Evolutionary conservation across 805 yeast species (phyloP).

Genomic region (Zygosaccharomyces bisporus): DNA sequence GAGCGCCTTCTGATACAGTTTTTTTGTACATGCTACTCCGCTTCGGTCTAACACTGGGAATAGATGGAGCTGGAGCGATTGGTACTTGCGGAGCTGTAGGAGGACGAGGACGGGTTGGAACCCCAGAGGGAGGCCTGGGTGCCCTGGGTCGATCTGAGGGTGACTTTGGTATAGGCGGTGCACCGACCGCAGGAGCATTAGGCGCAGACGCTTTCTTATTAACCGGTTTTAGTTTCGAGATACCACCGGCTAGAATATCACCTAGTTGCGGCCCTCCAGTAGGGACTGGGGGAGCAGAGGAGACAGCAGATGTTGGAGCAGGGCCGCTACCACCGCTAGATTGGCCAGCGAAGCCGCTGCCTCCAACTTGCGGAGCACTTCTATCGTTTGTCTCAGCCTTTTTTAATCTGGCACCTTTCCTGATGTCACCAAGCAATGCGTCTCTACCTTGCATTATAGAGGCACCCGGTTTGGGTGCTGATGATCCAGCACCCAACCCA

Average conservation of each 20-base stretch:
- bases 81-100: constrained; percentile 19
- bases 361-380: constrained; percentile 53
- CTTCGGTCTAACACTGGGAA: constrained; percentile 13
- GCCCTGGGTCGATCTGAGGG: constrained; percentile 26
- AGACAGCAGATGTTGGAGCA: constrained; percentile 18
- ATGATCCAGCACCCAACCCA: constrained; percentile 34
- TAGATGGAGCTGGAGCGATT: constrained; percentile 11
- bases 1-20: constrained; percentile 12
- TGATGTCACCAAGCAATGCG: constrained; percentile 75
- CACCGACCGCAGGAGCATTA: constrained; percentile 33
- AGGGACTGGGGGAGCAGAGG: constrained; percentile 32
- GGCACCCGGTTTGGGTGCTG: constrained; percentile 34
- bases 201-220: constrained; percentile 33
- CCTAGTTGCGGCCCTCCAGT: constrained; percentile 35
- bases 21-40: constrained; percentile 14
- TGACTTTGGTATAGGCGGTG: constrained; percentile 40
- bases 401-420: constrained; percentile 60
- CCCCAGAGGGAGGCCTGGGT: constrained; percentile 13
- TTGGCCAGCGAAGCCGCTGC: constrained; percentile 30
- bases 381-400: constrained; percentile 66
- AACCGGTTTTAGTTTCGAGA: constrained; percentile 63
- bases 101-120: constrained; percentile 23
- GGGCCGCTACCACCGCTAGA: constrained; percentile 11
- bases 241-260: constrained; percentile 57
- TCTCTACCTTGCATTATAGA: constrained; percentile 41